Conservation (phyloP, 306 rosid species). For the Cicer chorassanicum region DNA sequence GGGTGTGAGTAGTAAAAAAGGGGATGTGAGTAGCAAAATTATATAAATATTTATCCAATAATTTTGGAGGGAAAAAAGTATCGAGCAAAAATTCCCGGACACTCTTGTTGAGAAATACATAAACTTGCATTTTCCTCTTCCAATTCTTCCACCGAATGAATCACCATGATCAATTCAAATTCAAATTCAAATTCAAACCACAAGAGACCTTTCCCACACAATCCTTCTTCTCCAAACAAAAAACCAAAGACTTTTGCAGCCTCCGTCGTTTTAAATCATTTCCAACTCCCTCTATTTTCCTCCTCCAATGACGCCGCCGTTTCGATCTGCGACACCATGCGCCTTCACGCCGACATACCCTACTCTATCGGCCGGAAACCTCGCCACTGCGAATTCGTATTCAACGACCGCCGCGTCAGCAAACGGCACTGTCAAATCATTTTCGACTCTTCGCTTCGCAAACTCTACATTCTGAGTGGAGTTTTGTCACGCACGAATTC, state of each 20-base stretch:
- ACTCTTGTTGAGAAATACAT: neutral
- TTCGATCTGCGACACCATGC: conserved; percentile 44
- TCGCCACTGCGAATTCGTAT: conserved; percentile 53
- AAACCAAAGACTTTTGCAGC: neutral
- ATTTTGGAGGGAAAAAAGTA: conserved; percentile 41
- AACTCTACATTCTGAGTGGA: conserved; percentile 59
- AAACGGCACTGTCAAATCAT: conserved; percentile 68
- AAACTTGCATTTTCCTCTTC: neutral
- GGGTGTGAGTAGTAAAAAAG: too few species aligned
- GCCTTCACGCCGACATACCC: conserved; percentile 52
- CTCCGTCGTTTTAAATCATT: conserved; percentile 48
- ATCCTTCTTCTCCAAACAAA: neutral
- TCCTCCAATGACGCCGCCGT: conserved; percentile 36
- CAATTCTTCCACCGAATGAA: conserved; percentile 4
- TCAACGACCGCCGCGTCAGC: conserved; percentile 66
- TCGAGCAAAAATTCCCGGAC: neutral
- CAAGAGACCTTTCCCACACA: conserved; percentile 39
- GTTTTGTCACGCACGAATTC: conserved; percentile 15
- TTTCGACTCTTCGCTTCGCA: conserved; percentile 59
- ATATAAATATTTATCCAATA: too few species aligned
- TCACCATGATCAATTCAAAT: conserved; percentile 36
- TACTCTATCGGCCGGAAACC: conserved; percentile 64
- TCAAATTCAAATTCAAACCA: conserved; percentile 26
- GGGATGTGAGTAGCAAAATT: too few species aligned
- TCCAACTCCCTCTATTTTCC: conserved; percentile 54